Conservation (phyloP, 805 yeast species). For the Candida wancherniae region DNA sequence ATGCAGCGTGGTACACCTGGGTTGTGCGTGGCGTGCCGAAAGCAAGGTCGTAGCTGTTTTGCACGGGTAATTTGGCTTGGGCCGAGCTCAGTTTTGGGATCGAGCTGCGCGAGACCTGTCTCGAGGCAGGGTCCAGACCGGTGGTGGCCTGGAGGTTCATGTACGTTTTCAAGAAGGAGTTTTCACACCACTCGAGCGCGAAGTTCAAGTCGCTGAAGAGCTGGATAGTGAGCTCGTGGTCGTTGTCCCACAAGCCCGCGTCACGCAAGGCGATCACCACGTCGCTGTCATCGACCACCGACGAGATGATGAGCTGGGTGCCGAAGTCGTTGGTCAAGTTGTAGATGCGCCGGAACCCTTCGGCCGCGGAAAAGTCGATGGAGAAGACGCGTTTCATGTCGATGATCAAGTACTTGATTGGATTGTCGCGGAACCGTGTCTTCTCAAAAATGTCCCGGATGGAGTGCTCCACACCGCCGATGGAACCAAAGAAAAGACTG, state of each 20-base stretch:
- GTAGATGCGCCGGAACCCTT: slow-evolving; percentile 84
- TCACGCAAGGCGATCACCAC: slow-evolving; percentile 71
- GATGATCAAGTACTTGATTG: slow-evolving; percentile 74
- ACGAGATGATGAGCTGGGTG: slow-evolving; percentile 71
- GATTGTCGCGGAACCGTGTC: slow-evolving; percentile 44
- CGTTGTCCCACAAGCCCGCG: slow-evolving; percentile 66
- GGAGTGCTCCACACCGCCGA: slow-evolving; percentile 80
- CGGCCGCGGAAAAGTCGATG: slow-evolving; percentile 93
- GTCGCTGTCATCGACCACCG: slow-evolving; percentile 63
- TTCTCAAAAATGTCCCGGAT: slow-evolving; percentile 63
- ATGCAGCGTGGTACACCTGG: slow-evolving; percentile 51
- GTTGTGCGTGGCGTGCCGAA: slow-evolving; percentile 51
- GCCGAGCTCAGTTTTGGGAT: slow-evolving; percentile 3
- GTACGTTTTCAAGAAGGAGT: slow-evolving; percentile 69
- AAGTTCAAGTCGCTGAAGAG: slow-evolving; percentile 76
- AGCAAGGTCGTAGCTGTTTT: slow-evolving; percentile 21
- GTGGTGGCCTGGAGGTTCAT: slow-evolving; percentile 31
- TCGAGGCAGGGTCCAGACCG: slow-evolving; percentile 7
- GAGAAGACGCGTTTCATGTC: slow-evolving; percentile 80
- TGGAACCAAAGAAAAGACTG: slow-evolving; percentile 89
- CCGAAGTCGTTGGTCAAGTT: slow-evolving; percentile 66
- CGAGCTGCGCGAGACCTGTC: slow-evolving; percentile 9
- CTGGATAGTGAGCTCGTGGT: slow-evolving; percentile 42
- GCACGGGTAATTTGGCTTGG: slow-evolving; percentile 11
- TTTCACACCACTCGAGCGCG: slow-evolving; percentile 96